Evolutionary conservation across 2,329 filamentous ascomycete genomes (phyloP).

Genomic region (Colletotrichum echinochloae): DNA sequence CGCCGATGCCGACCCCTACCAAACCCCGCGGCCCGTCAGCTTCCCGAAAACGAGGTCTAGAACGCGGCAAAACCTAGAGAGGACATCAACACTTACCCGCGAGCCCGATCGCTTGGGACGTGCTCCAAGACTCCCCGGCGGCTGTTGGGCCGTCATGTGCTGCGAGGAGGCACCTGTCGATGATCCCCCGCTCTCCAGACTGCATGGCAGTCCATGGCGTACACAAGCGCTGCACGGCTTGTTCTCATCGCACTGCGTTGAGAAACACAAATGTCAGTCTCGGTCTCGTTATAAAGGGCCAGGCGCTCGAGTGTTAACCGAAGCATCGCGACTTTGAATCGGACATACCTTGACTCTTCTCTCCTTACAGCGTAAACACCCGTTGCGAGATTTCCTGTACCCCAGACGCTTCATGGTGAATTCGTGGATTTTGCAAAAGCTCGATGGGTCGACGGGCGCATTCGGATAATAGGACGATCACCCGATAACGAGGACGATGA

Average conservation of each 20-base stretch:
- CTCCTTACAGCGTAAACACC: slow-evolving; percentile 52
- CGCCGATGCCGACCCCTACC: slow-evolving; percentile 23
- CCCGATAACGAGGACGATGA: slow-evolving; percentile 36
- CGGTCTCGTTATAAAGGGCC: background rate
- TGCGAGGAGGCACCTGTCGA: slow-evolving; percentile 15
- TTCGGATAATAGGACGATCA: background rate
- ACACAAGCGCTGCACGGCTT: slow-evolving; percentile 54
- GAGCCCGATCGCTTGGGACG: slow-evolving; percentile 26
- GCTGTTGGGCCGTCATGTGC: slow-evolving; percentile 9
- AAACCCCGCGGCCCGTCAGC: slow-evolving; percentile 20
- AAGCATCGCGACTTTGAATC: no score
- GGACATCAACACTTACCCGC: slow-evolving; percentile 12
- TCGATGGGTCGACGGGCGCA: background rate
- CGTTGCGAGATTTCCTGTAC: slow-evolving; percentile 52
- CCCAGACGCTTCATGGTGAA: slow-evolving; percentile 47
- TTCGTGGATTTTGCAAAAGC: background rate
- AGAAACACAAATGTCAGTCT: slow-evolving; percentile 13
- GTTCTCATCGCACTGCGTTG: slow-evolving; percentile 53
- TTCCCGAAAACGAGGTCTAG: slow-evolving; percentile 20
- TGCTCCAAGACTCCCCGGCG: slow-evolving; percentile 5
- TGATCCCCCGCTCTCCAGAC: slow-evolving; percentile 39
- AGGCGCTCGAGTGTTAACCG: background rate
- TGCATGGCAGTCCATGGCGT: slow-evolving; percentile 52
- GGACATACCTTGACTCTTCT: slow-evolving; percentile 51
- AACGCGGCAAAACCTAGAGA: background rate